Evolutionary conservation across 75 land plant species (phyloP).

Genomic region (Cryptomeria japonica): DNA sequence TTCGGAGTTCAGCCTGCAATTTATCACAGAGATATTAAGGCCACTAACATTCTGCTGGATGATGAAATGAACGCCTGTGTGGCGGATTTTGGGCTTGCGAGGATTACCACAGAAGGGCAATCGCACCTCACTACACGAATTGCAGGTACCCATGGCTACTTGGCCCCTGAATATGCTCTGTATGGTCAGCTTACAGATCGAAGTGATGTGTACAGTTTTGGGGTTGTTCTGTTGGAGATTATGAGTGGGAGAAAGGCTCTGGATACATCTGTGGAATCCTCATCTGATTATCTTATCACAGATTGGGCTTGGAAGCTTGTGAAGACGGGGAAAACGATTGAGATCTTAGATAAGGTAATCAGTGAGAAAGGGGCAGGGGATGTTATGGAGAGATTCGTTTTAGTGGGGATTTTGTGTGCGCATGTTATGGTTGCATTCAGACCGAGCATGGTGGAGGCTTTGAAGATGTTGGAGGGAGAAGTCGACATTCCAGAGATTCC

Average conservation of each 20-base stretch:
- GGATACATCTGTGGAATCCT: conserved; percentile 1
- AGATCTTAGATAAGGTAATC: conserved; percentile 20
- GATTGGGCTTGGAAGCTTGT: conserved; percentile 48
- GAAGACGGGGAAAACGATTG: conserved; percentile 19
- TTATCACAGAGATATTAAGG: conserved; percentile 63
- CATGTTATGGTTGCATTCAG: conserved; percentile 39
- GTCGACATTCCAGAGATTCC: background rate
- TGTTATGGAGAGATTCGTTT: conserved; percentile 36
- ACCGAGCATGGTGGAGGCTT: conserved; percentile 21
- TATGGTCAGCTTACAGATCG: conserved; percentile 52
- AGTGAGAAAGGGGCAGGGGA: conserved; percentile 10
- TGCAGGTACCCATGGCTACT: conserved; percentile 64
- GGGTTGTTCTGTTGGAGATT: conserved; percentile 21
- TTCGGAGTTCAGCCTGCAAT: conserved; percentile 47
- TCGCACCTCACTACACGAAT: conserved; percentile 57
- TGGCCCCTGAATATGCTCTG: conserved; percentile 67
- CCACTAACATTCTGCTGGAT: conserved; percentile 51
- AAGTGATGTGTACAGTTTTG: no score
- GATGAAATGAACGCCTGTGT: conserved; percentile 56
- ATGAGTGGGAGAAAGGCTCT: conserved; percentile 62
- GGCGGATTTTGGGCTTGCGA: conserved; percentile 73
- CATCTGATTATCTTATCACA: conserved; percentile 16
- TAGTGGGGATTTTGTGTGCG: conserved; percentile 40
- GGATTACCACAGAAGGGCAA: conserved; percentile 41
- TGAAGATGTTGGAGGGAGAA: conserved; percentile 27